phyloP scores from a whole-genome alignment of 1,284 basidiomycete species.

The Heterobasidion irregulare region DNA sequence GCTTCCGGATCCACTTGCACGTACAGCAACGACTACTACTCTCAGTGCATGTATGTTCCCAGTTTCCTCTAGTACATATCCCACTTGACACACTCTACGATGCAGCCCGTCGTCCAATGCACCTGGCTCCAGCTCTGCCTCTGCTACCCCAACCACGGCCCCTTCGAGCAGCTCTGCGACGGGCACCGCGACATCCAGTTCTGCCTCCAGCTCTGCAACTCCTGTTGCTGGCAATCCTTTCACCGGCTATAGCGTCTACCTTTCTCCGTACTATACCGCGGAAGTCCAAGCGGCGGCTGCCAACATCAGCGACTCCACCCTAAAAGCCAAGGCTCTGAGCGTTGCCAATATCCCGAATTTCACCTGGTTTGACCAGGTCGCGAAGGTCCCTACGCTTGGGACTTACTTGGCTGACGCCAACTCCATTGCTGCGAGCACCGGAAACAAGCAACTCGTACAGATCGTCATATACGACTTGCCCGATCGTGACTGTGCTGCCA shows the following conservation, averaged over 20 bases:
- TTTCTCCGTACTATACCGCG: slow-evolving; percentile 43
- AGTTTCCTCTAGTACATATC: background rate
- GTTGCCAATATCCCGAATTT: slow-evolving; percentile 52
- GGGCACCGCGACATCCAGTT: slow-evolving; percentile 6
- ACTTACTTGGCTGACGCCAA: slow-evolving; percentile 46
- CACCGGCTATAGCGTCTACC: slow-evolving; percentile 37
- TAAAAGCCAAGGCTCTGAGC: slow-evolving; percentile 37
- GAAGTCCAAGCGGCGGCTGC: slow-evolving; percentile 44
- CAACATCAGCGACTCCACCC: slow-evolving; percentile 37
- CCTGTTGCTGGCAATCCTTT: slow-evolving; percentile 40
- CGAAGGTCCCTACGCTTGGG: slow-evolving; percentile 42
- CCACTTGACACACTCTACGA: background rate
- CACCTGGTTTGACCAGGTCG: slow-evolving; percentile 49
- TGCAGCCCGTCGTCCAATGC: no score
- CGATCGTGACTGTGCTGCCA: slow-evolving; percentile 57
- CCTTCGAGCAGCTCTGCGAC: slow-evolving; percentile 2
- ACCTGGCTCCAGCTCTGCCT: slow-evolving; percentile 9
- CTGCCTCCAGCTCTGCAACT: slow-evolving; percentile 23
- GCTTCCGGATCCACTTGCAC: slow-evolving; percentile 29
- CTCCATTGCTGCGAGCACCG: slow-evolving; percentile 31
- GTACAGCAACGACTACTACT: slow-evolving; percentile 42
- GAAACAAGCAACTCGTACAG: slow-evolving; percentile 45
- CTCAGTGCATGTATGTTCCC: slow-evolving; percentile 42
- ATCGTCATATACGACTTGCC: slow-evolving; percentile 58
- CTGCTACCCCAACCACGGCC: slow-evolving; percentile 15